Evolutionary conservation across 441 rosid genomes (phyloP).

Genomic region (Gossypium lobatum): DNA sequence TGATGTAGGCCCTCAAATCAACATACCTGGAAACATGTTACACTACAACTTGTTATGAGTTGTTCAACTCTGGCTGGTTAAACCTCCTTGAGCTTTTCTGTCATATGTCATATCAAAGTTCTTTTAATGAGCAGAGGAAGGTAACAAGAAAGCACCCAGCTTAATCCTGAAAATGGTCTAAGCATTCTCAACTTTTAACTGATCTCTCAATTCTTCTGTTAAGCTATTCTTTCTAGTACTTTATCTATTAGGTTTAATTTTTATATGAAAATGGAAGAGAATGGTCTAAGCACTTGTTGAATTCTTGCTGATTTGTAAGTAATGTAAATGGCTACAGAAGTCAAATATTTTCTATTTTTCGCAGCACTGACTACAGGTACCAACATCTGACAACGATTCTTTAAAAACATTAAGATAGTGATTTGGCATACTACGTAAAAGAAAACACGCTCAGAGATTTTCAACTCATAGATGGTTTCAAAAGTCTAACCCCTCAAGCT

Average conservation of each 20-base stretch:
- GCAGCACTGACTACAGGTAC: background rate
- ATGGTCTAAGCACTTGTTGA: background rate
- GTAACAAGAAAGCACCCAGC: background rate
- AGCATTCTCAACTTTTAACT: background rate
- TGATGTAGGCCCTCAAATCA: conserved; percentile 44
- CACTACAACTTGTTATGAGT: background rate
- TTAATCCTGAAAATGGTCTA: background rate
- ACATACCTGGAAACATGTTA: conserved; percentile 37
- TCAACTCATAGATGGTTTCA: background rate
- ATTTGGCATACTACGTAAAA: background rate
- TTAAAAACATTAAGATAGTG: background rate
- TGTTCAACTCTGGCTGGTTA: background rate
- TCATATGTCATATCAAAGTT: background rate
- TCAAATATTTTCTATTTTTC: background rate
- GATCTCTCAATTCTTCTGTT: background rate
- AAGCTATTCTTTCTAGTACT: background rate
- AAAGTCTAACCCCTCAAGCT: background rate
- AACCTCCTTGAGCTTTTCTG: background rate
- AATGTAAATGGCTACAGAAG: background rate
- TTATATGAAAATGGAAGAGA: background rate
- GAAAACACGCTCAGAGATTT: background rate
- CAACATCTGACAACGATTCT: background rate
- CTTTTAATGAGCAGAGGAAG: background rate
- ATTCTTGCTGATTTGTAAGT: background rate
- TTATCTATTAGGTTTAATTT: background rate